Conservation (phyloP, 1,284 basidiomycete genomes). For the Pseudozyma tsukubaensis region DNA sequence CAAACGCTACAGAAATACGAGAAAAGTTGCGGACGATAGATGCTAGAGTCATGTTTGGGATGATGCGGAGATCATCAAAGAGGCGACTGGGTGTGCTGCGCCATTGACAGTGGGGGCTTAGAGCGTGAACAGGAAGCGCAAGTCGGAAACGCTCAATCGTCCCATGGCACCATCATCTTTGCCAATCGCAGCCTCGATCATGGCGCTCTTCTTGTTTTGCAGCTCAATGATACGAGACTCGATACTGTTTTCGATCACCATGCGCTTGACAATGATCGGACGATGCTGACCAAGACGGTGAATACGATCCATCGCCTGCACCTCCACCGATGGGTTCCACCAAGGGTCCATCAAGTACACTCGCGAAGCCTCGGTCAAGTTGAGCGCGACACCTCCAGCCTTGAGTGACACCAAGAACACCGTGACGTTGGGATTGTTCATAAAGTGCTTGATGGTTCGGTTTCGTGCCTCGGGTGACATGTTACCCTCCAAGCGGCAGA, state of each 20-base stretch:
- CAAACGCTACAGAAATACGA: constrained; percentile 1
- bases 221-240: constrained; percentile 89
- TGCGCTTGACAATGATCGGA: constrained; percentile 90
- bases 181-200: constrained; percentile 68
- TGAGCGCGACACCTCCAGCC: constrained; percentile 88
- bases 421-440: constrained; percentile 92
- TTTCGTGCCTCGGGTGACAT: constrained; percentile 97
- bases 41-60: background rate
- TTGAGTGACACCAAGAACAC: constrained; percentile 95
- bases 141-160: constrained; percentile 64
- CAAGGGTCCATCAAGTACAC: constrained; percentile 68
- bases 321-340: constrained; percentile 68
- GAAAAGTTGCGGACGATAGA: background rate
- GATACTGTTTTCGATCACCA: constrained; percentile 95
- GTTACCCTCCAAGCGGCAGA: constrained; percentile 93
- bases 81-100: background rate
- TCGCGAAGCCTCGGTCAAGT: constrained; percentile 67
- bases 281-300: constrained; percentile 90
- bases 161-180: constrained; percentile 68
- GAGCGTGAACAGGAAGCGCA: constrained; percentile 65
- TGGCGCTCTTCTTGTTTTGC: constrained; percentile 86
- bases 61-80: background rate
- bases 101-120: constrained; percentile 16
- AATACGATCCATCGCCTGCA: constrained; percentile 88
- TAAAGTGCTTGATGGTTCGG: constrained; percentile 93